A percentile compares a stretch with the other conserved stretches of the same genome.
These are phyloP conservation scores for Epichloe sylvatica DNA, from an alignment of 2,329 filamentous ascomycete genomes.

Conservation along the genomic window DNA sequence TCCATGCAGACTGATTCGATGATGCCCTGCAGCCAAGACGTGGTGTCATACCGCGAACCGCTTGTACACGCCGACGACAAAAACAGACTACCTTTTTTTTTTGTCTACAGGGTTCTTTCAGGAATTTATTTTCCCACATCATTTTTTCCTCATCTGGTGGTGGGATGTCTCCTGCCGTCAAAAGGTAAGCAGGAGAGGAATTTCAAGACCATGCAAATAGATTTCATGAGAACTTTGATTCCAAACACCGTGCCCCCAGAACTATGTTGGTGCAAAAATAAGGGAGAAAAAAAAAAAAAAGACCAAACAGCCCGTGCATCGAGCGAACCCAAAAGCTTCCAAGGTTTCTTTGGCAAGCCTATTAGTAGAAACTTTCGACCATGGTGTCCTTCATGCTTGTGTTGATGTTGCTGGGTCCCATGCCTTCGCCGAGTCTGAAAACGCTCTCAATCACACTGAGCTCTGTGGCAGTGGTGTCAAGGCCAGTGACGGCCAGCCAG, in stretches of 20 bases:
- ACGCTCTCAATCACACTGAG: constrained; percentile 92
- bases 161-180: constrained; percentile 2
- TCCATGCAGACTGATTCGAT: neutral
- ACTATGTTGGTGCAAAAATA: neutral
- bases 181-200: neutral
- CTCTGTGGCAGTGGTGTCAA: constrained; percentile 95
- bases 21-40: neutral
- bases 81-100: neutral
- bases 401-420: constrained; percentile 64
- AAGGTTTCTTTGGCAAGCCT: neutral
- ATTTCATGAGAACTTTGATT: constrained; percentile 1
- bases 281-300: neutral
- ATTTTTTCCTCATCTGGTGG: neutral
- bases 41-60: neutral
- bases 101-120: neutral
- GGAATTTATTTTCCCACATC: neutral
- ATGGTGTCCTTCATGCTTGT: constrained; percentile 90
- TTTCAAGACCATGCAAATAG: neutral
- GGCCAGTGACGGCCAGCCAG: constrained; percentile 87
- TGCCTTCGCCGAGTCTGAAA: constrained; percentile 83
- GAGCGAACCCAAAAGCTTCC: constrained; percentile 5
- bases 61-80: neutral
- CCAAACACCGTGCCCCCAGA: constrained; percentile 6
- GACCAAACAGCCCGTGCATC: neutral
- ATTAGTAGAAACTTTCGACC: constrained; percentile 96